Percentiles rank a stretch among this genome's conserved stretches.
Conservation (phyloP, 2,329 filamentous ascomycete genomes). For the Fusarium sp. region DNA sequence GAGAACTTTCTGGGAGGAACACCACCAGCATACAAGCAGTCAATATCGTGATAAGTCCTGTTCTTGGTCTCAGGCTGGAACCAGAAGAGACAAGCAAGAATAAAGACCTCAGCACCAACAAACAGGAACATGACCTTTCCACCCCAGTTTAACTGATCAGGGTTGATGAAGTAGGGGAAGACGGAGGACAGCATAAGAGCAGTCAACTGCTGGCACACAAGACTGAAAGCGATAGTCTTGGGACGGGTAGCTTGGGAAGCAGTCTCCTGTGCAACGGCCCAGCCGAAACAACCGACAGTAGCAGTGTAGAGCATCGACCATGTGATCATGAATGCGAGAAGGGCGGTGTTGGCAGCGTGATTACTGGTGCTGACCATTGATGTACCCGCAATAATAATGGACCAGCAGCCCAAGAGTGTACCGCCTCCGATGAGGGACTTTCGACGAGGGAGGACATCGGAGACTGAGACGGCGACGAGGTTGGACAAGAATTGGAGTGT, state of each 20-base stretch:
- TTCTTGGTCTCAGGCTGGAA: slow-evolving; percentile 55
- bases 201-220: slow-evolving; percentile 50
- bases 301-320: slow-evolving; percentile 48
- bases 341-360: slow-evolving; percentile 42
- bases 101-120: slow-evolving; percentile 50
- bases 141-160: slow-evolving; percentile 53
- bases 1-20: slow-evolving; percentile 44
- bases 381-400: slow-evolving; percentile 44
- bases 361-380: slow-evolving; percentile 38
- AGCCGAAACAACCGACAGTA: slow-evolving; percentile 47
- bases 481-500: slow-evolving; percentile 47
- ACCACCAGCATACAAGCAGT: slow-evolving; percentile 43
- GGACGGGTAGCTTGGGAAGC: slow-evolving; percentile 45
- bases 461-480: slow-evolving; percentile 40
- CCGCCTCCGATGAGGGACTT: slow-evolving; percentile 45
- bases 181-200: slow-evolving; percentile 51
- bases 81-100: slow-evolving; percentile 48
- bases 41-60: slow-evolving; percentile 51
- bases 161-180: slow-evolving; percentile 54
- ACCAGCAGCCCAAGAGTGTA: slow-evolving; percentile 43
- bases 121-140: slow-evolving; percentile 54
- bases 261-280: slow-evolving; percentile 47
- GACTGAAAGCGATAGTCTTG: slow-evolving; percentile 47
- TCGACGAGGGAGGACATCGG: slow-evolving; percentile 43
- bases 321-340: slow-evolving; percentile 47